Conservation (phyloP, 257 asterid species). For the Solanum neorickii region DNA sequence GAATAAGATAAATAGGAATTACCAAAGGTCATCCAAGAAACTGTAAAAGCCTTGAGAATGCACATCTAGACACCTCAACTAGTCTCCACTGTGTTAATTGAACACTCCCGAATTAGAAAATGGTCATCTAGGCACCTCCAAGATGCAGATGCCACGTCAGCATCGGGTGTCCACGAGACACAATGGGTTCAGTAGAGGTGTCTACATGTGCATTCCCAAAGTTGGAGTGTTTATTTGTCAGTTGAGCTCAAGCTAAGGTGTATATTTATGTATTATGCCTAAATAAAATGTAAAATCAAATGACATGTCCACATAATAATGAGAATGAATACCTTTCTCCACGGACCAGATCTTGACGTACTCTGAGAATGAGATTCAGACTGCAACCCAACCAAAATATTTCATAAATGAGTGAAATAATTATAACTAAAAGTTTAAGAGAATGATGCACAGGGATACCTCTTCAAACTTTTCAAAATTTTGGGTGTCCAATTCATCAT, state of each 20-base stretch:
- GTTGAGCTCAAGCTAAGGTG: neutral
- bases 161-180: neutral
- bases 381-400: constrained; percentile 20
- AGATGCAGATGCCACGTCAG: neutral
- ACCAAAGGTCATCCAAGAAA: neutral
- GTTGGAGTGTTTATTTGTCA: neutral
- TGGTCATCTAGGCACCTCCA: neutral
- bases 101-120: neutral
- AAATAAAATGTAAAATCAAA: neutral
- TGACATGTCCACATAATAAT: neutral
- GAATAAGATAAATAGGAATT: constrained; percentile 4
- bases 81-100: neutral
- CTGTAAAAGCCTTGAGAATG: neutral
- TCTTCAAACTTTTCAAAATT: constrained; percentile 93
- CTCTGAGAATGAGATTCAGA: constrained; percentile 47
- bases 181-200: neutral
- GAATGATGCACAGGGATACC: constrained; percentile 19
- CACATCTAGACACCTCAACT: neutral
- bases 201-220: neutral
- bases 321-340: constrained; percentile 73
- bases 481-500: constrained; percentile 87
- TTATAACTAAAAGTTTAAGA: neutral
- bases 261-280: neutral
- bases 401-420: neutral
- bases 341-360: constrained; percentile 79